Conservation (phyloP, 441 rosid species). For the Populus hybrid region DNA sequence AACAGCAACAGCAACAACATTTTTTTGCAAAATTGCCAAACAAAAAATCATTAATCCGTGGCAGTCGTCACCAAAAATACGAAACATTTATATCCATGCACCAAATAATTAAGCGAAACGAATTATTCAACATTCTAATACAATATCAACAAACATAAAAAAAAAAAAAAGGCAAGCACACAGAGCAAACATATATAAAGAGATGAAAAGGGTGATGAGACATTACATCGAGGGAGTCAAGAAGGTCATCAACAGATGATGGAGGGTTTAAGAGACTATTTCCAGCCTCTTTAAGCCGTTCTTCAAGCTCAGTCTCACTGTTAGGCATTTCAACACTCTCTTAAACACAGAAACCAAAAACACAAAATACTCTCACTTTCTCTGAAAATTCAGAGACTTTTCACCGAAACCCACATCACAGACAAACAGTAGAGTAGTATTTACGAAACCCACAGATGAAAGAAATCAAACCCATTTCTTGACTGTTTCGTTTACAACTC, state of each 20-base stretch:
- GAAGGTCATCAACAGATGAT: conserved; percentile 44
- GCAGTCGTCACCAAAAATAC: neutral
- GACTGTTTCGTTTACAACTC: neutral
- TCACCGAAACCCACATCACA: conserved; percentile 1
- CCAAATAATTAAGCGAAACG: neutral
- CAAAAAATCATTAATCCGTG: neutral
- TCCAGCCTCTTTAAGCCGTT: conserved; percentile 57
- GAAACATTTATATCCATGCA: neutral
- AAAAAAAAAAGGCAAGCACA: conserved; percentile 13
- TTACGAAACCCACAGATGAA: conserved; percentile 2
- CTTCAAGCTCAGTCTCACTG: conserved; percentile 36
- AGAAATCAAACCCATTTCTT: neutral
- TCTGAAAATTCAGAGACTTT: neutral
- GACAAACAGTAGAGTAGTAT: neutral
- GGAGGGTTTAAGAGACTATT: conserved; percentile 47
- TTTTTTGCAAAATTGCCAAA: neutral
- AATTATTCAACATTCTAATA: neutral
- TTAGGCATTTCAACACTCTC: conserved; percentile 37
- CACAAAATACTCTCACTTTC: conserved; percentile 9
- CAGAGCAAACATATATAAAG: conserved; percentile 12
- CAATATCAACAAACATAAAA: conserved; percentile 18
- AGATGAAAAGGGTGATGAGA: conserved; percentile 11
- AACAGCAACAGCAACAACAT: neutral
- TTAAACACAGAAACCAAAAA: conserved; percentile 15
- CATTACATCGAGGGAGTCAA: conserved; percentile 60